Evolutionary conservation across 1,284 basidiomycete genomes (phyloP), one percentile per base, ranked within the genome.

Genomic region (Pseudozyma flocculosa): DNA sequence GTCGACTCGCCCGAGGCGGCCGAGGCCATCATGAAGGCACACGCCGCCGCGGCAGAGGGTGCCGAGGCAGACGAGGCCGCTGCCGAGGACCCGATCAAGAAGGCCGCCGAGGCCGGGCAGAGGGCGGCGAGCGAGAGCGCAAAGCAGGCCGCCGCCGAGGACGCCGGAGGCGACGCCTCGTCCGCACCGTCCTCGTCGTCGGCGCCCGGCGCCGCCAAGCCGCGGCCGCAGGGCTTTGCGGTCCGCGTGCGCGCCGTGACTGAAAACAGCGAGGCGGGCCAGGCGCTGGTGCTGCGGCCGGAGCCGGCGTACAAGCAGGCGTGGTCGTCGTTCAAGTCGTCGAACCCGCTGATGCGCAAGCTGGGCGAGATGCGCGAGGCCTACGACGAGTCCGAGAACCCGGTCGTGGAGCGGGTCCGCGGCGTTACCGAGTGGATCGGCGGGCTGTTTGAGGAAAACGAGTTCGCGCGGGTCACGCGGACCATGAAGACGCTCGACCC

Each of bases 371-470:
- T 65, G 22, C 44, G 57, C 29, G 66, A 68, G 50, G 53, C 61
- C 17, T 98, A 89, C 77, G 86, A 93, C 70, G 93, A 97, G 75
- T 94, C 92, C 1, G 95, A 99, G 78, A 89, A 94, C 72, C 89
- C 93, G 1, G 80, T 96, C 43, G 83, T 97, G 32, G 85, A 87
- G 24, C 86, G 87, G 3, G 70, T 96, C 51, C 87, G 95, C 40
- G 83, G 85, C 3, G 87, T 96, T 39, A 93, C 92, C 2, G 85
- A 87, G 45, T 90, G 88, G 2, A 83, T 98, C 43, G 90, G 89
- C 2, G 85, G 86, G 3, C 89, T 88, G 83, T 94, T 96, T 71
- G 94, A 96, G 63, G 95, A 99, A 81, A 99, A 92, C 73, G 95
- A 99, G 82, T 94, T 89, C 39, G 94, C 92, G 14, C 89, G 89